These are phyloP conservation scores for Plasmodium reichenowi DNA, from an alignment of 169 alveolate species.

Conservation along the genomic window DNA sequence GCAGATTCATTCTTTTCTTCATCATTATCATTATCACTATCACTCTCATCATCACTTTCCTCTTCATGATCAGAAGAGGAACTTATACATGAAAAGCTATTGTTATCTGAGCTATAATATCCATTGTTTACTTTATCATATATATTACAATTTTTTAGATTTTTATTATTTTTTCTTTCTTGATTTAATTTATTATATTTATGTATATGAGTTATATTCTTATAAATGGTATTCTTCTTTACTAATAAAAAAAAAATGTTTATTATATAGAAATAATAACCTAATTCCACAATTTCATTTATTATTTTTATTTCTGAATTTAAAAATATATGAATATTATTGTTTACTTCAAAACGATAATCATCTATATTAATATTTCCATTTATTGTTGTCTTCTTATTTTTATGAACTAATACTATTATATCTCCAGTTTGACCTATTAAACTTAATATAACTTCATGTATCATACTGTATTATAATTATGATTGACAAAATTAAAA, in stretches of 20 bases:
- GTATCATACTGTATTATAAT: slow-evolving; percentile 63
- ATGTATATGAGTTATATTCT: slow-evolving; percentile 70
- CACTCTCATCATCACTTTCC: no score
- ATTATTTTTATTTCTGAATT: slow-evolving; percentile 77
- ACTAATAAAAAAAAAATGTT: slow-evolving; percentile 68
- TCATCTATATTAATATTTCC: slow-evolving; percentile 76
- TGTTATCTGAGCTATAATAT: slow-evolving; percentile 1
- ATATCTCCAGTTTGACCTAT: slow-evolving; percentile 85
- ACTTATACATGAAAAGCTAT: slow-evolving; percentile 19
- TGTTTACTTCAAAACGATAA: slow-evolving; percentile 77
- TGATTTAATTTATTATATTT: slow-evolving; percentile 67
- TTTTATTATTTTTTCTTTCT: slow-evolving; percentile 36
- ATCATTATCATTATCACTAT: no score
- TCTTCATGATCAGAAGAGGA: slow-evolving; percentile 8
- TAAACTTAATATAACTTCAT: slow-evolving; percentile 81
- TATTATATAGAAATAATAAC: slow-evolving; percentile 73
- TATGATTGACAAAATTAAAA: no score
- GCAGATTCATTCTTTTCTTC: neutral
- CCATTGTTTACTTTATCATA: slow-evolving; percentile 8
- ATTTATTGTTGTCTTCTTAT: slow-evolving; percentile 43
- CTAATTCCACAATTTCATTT: slow-evolving; percentile 76
- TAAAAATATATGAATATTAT: slow-evolving; percentile 77
- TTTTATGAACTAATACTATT: slow-evolving; percentile 63
- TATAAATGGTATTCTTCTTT: slow-evolving; percentile 66
- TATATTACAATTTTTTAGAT: neutral